phyloP scores from a whole-genome alignment of 148 eudicot species.

The Rhododendron ovatum region DNA sequence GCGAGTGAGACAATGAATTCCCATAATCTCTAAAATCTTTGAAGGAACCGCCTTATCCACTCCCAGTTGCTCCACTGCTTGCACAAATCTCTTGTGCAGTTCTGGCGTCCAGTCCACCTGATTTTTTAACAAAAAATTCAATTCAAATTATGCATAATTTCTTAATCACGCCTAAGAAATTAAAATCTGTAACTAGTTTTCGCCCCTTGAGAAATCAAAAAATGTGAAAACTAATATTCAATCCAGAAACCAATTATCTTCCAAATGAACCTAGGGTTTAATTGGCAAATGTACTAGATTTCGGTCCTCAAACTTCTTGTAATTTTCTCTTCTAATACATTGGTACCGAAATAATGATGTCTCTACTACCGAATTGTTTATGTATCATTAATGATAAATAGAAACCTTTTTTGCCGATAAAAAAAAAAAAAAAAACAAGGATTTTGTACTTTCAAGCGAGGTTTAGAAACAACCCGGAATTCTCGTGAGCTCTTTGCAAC shows the following conservation, averaged over 20 bases:
- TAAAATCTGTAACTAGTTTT: not conserved
- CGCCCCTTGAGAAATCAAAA: not conserved
- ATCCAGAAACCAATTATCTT: not conserved
- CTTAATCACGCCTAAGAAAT: not conserved
- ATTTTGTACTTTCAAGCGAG: not conserved
- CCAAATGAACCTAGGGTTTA: not conserved
- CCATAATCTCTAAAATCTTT: constrained; percentile 92
- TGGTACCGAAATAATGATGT: not conserved
- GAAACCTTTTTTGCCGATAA: too few species aligned
- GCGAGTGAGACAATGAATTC: constrained; percentile 90
- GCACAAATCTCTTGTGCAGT: constrained; percentile 89
- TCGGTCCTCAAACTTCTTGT: not conserved
- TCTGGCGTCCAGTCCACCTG: constrained; percentile 99
- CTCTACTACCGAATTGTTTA: not conserved
- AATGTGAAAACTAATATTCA: not conserved
- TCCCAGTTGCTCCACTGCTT: constrained; percentile 96
- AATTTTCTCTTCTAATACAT: not conserved
- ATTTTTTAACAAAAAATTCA: constrained; percentile 12
- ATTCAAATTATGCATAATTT: not conserved
- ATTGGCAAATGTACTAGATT: not conserved
- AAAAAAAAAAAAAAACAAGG: not conserved
- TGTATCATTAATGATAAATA: too few species aligned
- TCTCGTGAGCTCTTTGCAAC: constrained; percentile 13
- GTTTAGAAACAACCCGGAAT: not conserved
- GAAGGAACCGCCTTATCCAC: constrained; percentile 99